Evolutionary conservation across 495 filamentous ascomycete species (phyloP), one percentile per base, ranked within the genome.

Genomic region (Bacidia gigantensis): DNA sequence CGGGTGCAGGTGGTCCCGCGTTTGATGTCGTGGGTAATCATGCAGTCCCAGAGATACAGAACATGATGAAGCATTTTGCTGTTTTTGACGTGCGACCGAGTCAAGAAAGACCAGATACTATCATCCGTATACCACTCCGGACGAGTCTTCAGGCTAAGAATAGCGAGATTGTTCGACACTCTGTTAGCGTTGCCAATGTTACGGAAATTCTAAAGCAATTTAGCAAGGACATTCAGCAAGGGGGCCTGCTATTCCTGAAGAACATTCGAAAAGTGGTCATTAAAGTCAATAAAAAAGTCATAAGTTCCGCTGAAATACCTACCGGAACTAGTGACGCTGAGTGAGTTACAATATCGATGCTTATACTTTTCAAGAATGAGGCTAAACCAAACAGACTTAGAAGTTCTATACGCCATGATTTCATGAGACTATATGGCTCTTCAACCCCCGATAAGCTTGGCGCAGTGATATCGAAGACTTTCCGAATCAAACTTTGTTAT

Each of bases 121-220:
- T 70, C 3, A 68, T 72, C 24, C 67, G 69, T n/a, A 62, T 72
- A n/a, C 69, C 69, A 11, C 50, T 72, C 7, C 62, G 69, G 21
- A 69, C 63, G 10, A 12, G 50, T 11, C 55, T 46, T 9, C 67
- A 67, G 26, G 64, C 62, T 0, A n/a, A 2, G 5, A 56, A 56
- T 22, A 71, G 69, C 46, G 56, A 63, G 46, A 67, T 64, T 24
- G 57, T 55, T 25, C 35, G 52, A 11, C 51, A 48, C 0, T 56
- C 60, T 50, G 49, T 59, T 7, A 64, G 59, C 17, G 49, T 55
- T 10, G 51, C 62, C 12, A 54, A 62, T 11, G 65, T 72, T 9
- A 45, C 54, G 11, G 53, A 63, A 18, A 68, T 65, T 22, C 59
- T 72, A 3, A 2, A 59, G 46, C 53, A 53, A 0, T 71, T 66